These are phyloP conservation scores for Jackrogersella multiformis DNA, from an alignment of 495 filamentous ascomycete genomes.

Conservation along the genomic window DNA sequence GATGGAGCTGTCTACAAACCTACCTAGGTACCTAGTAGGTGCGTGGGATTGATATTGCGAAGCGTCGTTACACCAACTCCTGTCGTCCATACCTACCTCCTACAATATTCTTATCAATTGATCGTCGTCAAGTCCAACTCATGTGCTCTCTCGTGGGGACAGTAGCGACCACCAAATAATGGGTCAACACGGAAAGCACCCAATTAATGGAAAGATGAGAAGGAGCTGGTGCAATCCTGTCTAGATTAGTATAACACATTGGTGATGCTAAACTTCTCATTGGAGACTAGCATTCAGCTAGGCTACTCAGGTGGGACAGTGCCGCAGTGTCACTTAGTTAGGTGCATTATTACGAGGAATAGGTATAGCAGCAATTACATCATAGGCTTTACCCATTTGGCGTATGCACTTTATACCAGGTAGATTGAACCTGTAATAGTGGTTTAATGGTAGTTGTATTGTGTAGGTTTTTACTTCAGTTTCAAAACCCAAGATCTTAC, in stretches of 20 bases:
- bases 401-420: too few relatives aligned
- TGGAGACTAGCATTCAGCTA: background rate
- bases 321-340: background rate
- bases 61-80: background rate
- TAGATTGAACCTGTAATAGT: too few relatives aligned
- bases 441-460: too few relatives aligned
- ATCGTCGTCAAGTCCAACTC: background rate
- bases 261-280: background rate
- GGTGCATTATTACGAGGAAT: too few relatives aligned
- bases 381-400: background rate
- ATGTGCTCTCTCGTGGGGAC: constrained; percentile 10
- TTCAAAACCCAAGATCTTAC: too few relatives aligned
- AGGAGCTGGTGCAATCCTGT: background rate
- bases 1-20: background rate
- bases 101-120: background rate
- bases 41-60: background rate
- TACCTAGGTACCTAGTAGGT: background rate
- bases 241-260: background rate
- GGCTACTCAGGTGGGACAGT: background rate
- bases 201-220: background rate
- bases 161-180: background rate
- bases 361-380: background rate
- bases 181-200: background rate
- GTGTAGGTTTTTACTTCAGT: too few relatives aligned
- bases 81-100: background rate